Conservation (phyloP, 148 eudicot species). For the Rhododendron kiyosumense region DNA sequence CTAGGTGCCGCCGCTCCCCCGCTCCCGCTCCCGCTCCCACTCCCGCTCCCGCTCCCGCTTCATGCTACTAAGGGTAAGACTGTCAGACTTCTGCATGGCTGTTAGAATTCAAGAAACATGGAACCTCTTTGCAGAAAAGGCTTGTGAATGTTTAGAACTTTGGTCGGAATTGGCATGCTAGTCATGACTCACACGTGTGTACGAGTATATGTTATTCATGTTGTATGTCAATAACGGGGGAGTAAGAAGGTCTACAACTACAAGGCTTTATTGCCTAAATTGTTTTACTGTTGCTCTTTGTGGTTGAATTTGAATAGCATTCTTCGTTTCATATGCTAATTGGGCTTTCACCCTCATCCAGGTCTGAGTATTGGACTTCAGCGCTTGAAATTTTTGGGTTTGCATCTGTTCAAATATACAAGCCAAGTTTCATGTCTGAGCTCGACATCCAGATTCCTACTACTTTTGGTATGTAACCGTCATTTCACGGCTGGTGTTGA, state of each 20-base stretch:
- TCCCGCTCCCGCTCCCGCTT: no score
- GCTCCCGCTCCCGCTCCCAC: no score
- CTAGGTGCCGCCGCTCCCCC: no score
- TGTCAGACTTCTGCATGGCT: no score
- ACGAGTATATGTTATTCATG: background rate
- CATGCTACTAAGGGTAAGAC: no score
- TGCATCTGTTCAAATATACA: slow-evolving; percentile 13
- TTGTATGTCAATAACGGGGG: background rate
- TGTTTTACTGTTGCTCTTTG: background rate
- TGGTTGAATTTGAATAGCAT: background rate
- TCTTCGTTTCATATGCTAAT: background rate
- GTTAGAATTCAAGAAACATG: background rate
- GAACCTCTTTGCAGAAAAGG: background rate
- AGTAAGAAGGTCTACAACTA: background rate
- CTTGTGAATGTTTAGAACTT: background rate
- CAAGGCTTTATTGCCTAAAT: background rate
- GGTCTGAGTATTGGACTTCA: slow-evolving; percentile 34
- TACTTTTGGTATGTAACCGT: slow-evolving; percentile 46
- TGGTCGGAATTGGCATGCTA: background rate
- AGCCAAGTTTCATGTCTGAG: slow-evolving; percentile 62
- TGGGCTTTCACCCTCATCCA: slow-evolving; percentile 9
- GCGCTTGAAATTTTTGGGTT: slow-evolving; percentile 22
- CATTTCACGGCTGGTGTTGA: background rate
- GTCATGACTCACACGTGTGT: background rate
- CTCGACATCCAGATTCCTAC: slow-evolving; percentile 61